Evolutionary conservation across 176 grass and related monocot species (phyloP).

Genomic region (Phoenix roebelenii): DNA sequence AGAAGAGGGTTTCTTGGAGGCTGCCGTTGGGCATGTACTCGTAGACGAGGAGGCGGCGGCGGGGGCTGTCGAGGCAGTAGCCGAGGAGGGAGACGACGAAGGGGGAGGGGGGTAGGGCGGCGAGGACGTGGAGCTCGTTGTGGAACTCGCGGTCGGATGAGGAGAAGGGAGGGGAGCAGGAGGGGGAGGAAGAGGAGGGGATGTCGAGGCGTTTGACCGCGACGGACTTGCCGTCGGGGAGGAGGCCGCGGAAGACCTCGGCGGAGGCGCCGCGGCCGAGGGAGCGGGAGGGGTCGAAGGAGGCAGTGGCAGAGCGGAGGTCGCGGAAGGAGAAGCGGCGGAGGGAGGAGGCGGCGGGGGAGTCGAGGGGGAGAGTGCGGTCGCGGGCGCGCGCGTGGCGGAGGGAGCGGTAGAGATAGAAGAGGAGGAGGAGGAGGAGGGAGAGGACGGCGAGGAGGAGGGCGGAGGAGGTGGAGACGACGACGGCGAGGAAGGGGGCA

Average conservation of each 20-base stretch:
- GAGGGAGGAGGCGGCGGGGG: slow-evolving; percentile 3
- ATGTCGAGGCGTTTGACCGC: slow-evolving; percentile 19
- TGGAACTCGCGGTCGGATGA: slow-evolving; percentile 19
- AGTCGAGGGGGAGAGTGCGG: not conserved
- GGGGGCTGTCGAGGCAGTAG: slow-evolving; percentile 31
- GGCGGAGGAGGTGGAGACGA: not conserved
- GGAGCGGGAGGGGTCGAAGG: slow-evolving; percentile 51
- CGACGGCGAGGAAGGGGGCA: not conserved
- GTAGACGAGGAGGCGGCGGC: slow-evolving; percentile 43
- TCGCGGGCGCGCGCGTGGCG: not conserved
- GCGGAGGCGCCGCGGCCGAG: slow-evolving; percentile 58
- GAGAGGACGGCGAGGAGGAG: not conserved
- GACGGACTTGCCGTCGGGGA: slow-evolving; percentile 30
- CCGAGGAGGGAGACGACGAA: slow-evolving; percentile 46
- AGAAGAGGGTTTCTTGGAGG: slow-evolving; percentile 50
- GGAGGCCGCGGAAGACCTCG: slow-evolving; percentile 46
- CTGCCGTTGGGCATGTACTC: slow-evolving; percentile 59
- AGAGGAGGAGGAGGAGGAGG: slow-evolving; percentile 1
- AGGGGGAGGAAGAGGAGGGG: slow-evolving; percentile 20
- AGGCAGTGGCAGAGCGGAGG: slow-evolving; percentile 26
- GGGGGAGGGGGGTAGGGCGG: slow-evolving; percentile 37
- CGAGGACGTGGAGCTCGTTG: slow-evolving; percentile 48
- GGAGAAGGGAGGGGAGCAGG: slow-evolving; percentile 19
- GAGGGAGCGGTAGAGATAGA: not conserved
- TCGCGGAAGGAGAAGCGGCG: slow-evolving; percentile 25